Evolutionary conservation across 2,329 filamentous ascomycete species (phyloP).

Genomic region (Ilyonectria mors-panacis): DNA sequence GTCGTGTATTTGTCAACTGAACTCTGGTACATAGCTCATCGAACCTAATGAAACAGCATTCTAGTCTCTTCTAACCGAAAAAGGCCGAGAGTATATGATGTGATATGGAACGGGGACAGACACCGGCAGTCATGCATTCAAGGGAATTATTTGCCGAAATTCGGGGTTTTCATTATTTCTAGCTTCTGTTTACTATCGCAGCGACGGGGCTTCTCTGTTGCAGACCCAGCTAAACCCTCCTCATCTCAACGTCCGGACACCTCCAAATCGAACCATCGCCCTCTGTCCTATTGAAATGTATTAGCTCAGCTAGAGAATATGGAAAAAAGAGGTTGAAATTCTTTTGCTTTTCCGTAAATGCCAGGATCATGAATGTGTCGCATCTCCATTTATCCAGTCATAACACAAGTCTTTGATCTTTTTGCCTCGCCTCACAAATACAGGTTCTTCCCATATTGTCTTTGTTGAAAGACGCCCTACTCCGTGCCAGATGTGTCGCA

Average conservation of each 20-base stretch:
- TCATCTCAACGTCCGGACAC: constrained; percentile 28
- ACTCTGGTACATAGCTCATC: too few species aligned
- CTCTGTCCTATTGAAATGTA: constrained; percentile 53
- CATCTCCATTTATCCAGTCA: constrained; percentile 53
- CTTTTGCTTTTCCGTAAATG: constrained; percentile 62
- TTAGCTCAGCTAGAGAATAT: constrained; percentile 59
- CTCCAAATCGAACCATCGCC: constrained; percentile 41
- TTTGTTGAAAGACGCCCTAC: constrained; percentile 65
- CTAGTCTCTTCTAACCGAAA: too few species aligned
- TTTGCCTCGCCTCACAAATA: constrained; percentile 56
- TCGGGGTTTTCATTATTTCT: constrained; percentile 46
- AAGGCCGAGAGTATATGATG: too few species aligned
- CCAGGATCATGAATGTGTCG: constrained; percentile 52
- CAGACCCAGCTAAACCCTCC: constrained; percentile 29
- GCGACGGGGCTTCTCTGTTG: constrained; percentile 40
- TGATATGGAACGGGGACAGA: too few species aligned
- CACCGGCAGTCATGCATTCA: too few species aligned
- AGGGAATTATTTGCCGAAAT: constrained; percentile 26
- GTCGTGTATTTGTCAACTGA: too few species aligned
- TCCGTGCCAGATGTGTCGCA: constrained; percentile 55
- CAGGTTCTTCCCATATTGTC: constrained; percentile 55
- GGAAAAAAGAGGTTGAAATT: constrained; percentile 66
- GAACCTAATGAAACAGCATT: too few species aligned
- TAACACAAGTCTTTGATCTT: constrained; percentile 56
- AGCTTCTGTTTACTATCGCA: constrained; percentile 43